Percentiles rank a stretch among this genome's conserved stretches.
Evolutionary conservation across 345 rosid species (phyloP).

Genomic region (Excoecaria cochinchinensis): DNA sequence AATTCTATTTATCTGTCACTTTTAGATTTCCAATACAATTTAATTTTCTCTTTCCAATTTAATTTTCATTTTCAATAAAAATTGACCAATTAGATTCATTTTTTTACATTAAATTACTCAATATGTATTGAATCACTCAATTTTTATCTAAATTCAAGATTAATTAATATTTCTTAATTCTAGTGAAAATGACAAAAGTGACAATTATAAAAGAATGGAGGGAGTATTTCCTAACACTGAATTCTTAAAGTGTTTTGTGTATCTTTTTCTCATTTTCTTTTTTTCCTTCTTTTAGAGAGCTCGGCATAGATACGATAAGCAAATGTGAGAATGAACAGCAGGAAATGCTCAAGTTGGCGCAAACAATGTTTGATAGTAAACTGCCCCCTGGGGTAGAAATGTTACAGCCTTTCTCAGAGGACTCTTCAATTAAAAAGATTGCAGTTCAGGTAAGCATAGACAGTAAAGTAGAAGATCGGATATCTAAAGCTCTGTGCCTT

Average conservation of each 20-base stretch:
- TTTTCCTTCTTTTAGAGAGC: conserved; percentile 52
- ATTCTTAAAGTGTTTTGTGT: not conserved
- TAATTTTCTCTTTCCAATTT: too few species aligned
- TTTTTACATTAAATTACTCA: too few species aligned
- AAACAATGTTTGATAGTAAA: conserved; percentile 84
- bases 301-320: conserved; percentile 67
- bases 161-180: too few species aligned
- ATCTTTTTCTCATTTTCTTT: conserved; percentile 13
- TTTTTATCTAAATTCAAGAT: too few species aligned
- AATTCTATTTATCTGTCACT: too few species aligned
- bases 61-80: too few species aligned
- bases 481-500: not conserved
- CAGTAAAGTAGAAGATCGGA: not conserved
- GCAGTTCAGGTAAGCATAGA: conserved; percentile 55
- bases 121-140: too few species aligned
- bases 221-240: conserved; percentile 5
- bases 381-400: conserved; percentile 75
- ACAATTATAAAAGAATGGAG: too few species aligned
- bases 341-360: conserved; percentile 75
- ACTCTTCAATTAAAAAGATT: conserved; percentile 72
- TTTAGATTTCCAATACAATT: too few species aligned
- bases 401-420: conserved; percentile 87
- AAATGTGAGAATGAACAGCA: conserved; percentile 58
- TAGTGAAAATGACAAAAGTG: too few species aligned
- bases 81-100: too few species aligned